Base-by-base conservation (phyloP, 257 asterid species). In the Thymus mandschuricus region DNA sequence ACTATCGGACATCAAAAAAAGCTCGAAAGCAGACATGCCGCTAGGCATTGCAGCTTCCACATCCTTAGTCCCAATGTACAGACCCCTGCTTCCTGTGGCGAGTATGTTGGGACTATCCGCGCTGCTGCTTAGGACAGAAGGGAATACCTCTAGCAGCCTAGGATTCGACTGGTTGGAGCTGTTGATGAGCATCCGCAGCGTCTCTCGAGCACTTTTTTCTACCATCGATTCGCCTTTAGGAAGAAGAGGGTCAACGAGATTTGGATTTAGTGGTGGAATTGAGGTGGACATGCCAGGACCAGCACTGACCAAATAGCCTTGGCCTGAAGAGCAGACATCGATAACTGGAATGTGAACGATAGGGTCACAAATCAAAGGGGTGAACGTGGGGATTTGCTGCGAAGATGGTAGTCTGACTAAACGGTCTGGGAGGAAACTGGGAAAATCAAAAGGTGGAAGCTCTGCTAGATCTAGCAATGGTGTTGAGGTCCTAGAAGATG, bases 291-390 rank as follows among this genome's bases (percentile, higher is more conserved):
- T 86, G 21, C 85, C 68, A 29, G 95, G 89, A 30, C 96, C 92
- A 0, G 97, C 95, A 56, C 95, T 87, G 60, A 89, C 99, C 68
- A 95, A 57, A 69, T 92, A 95, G 13, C 98, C 97, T 70, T 86
- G 97, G 52, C 98, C 99, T 4, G 98, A 88, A 5, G 99, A 91
- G 81, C 95, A 94, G 62, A 89, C 75, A 33, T 85, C 97, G 31
- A 95, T 87, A n/a, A 95, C 84, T 8, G 99, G 99, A 69, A 95
- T 72, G 55, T 95, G 98, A 29, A 95, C 96, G 33, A 95, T 92
- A 0, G 99, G 92, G 68, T 95, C 99, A 10, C 97, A 90, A 8
- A 88, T 85, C 30, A 95, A 71, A 72, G 99, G 97, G 0, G 97
- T 83, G 54, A 89, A 95, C 2, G 92, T 79, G 12, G 90, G 87